These are phyloP conservation scores for Neoboletus subvelutipes DNA, from an alignment of 768 basidiomycete genomes.

Conservation along the genomic window DNA sequence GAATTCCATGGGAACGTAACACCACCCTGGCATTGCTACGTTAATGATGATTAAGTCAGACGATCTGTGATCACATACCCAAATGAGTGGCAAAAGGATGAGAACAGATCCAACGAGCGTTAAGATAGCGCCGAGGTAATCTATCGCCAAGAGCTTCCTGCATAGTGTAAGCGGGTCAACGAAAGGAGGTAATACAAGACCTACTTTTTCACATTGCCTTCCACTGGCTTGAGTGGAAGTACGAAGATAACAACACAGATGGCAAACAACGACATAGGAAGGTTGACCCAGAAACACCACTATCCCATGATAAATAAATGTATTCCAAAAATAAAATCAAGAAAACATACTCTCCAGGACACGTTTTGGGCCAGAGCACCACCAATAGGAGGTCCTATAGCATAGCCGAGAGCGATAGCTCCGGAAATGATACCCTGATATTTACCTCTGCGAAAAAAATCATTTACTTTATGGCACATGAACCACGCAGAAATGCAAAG, in stretches of 20 bases:
- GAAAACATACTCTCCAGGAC: conserved; percentile 54
- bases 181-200: background rate
- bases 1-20: conserved; percentile 72
- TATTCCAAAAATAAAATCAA: background rate
- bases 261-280: conserved; percentile 56
- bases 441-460: conserved; percentile 51
- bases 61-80: conserved; percentile 42
- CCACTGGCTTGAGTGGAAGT: conserved; percentile 67
- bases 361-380: conserved; percentile 62
- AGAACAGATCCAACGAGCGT: conserved; percentile 62
- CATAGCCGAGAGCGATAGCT: conserved; percentile 54
- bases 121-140: conserved; percentile 59
- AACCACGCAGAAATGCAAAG: background rate
- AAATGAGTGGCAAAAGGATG: conserved; percentile 68
- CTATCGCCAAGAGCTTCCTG: conserved; percentile 64
- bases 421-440: conserved; percentile 74
- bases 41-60: conserved; percentile 1
- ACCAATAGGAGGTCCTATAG: conserved; percentile 66
- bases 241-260: conserved; percentile 58
- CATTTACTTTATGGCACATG: background rate
- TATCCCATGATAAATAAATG: conserved; percentile 16
- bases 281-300: conserved; percentile 78
- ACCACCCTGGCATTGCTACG: conserved; percentile 49
- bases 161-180: background rate
- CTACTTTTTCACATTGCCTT: conserved; percentile 55